phyloP scores from a whole-genome alignment of 2,329 filamentous ascomycete genomes.

The Hortaea werneckii region DNA sequence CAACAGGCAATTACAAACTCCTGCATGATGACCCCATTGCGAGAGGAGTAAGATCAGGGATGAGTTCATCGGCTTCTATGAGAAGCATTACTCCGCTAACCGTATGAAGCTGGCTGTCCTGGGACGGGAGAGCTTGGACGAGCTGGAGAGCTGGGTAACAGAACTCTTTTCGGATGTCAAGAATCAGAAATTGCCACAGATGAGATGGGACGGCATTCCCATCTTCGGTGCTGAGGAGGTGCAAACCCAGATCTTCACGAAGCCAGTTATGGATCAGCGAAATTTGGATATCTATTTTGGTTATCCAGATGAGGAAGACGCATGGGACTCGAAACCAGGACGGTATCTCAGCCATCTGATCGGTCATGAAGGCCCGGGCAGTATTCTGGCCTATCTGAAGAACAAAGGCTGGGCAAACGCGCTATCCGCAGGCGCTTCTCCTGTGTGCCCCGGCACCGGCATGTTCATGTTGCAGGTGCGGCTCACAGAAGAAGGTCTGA shows the following conservation, averaged over 20 bases:
- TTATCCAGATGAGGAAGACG: constrained; percentile 70
- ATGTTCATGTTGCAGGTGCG: constrained; percentile 72
- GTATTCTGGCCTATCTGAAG: constrained; percentile 83
- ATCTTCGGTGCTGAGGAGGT: constrained; percentile 52
- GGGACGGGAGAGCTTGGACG: constrained; percentile 70
- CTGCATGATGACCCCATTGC: constrained; percentile 73
- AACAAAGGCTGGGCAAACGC: constrained; percentile 82
- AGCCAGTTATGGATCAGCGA: constrained; percentile 81
- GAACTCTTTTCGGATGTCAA: constrained; percentile 73
- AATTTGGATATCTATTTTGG: constrained; percentile 73
- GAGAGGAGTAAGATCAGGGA: constrained; percentile 74
- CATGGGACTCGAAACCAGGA: constrained; percentile 72
- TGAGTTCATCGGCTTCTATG: constrained; percentile 88
- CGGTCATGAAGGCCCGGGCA: constrained; percentile 85
- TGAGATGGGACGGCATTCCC: constrained; percentile 55
- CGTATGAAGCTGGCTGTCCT: constrained; percentile 85
- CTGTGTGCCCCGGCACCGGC: constrained; percentile 68
- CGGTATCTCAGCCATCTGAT: constrained; percentile 82
- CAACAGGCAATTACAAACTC: constrained; percentile 78
- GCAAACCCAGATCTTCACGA: constrained; percentile 67
- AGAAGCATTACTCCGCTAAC: constrained; percentile 83
- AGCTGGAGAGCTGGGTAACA: constrained; percentile 71
- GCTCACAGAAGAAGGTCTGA: constrained; percentile 74
- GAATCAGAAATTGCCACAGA: constrained; percentile 67
- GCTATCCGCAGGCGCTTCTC: constrained; percentile 65